phyloP scores from a whole-genome alignment of 2,329 filamentous ascomycete species.

The Colletotrichum agaves region DNA sequence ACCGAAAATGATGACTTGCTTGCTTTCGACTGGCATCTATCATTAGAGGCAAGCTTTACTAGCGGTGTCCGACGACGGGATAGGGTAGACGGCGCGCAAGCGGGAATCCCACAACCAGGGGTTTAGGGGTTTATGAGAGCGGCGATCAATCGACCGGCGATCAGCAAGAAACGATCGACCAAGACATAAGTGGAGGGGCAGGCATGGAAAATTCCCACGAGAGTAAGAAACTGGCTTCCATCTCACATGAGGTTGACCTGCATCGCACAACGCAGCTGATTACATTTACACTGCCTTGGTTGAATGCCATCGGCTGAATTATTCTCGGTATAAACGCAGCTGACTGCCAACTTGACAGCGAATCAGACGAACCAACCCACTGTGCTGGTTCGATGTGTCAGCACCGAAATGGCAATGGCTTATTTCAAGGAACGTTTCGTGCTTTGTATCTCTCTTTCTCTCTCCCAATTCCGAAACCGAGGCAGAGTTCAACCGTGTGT shows the following conservation, averaged over 20 bases:
- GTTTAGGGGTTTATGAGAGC: conserved; percentile 30
- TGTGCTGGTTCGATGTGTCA: neutral
- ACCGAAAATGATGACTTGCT: neutral
- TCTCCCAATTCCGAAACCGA: neutral
- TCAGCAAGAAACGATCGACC: neutral
- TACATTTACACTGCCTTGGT: conserved; percentile 11
- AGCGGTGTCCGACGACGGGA: neutral
- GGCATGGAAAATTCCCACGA: conserved; percentile 2
- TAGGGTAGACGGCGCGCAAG: neutral
- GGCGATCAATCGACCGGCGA: conserved; percentile 19
- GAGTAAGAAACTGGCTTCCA: neutral
- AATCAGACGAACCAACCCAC: conserved; percentile 3
- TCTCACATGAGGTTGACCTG: neutral
- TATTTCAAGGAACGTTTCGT: no score
- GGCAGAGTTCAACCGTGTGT: neutral
- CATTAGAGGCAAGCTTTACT: neutral
- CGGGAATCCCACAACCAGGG: conserved; percentile 11
- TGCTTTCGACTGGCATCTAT: conserved; percentile 6
- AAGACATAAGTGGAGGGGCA: conserved; percentile 24
- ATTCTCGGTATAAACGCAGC: neutral
- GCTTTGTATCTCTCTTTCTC: no score
- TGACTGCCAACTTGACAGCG: conserved; percentile 2
- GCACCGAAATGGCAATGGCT: neutral
- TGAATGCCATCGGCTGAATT: neutral
- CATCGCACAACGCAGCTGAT: neutral